Evolutionary conservation across 192 early-diverging fungal genomes (phyloP).

Genomic region (Entomortierella parvispora): DNA sequence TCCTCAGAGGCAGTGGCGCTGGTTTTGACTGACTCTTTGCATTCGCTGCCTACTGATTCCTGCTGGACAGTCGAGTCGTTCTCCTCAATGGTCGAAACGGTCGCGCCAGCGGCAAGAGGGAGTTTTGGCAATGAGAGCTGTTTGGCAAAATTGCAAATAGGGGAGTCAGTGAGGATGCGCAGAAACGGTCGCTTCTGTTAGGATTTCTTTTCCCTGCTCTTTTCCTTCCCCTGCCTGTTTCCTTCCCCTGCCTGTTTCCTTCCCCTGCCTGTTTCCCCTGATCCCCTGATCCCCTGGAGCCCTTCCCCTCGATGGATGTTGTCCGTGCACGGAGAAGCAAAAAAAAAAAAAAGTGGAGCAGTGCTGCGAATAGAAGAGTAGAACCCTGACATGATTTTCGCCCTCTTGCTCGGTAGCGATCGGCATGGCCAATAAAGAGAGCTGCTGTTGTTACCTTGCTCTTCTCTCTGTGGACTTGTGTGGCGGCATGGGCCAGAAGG

Average conservation of each 20-base stretch:
- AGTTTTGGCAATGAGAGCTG: slow-evolving; percentile 29
- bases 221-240: no score
- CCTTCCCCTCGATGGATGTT: no score
- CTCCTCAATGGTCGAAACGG: slow-evolving; percentile 31
- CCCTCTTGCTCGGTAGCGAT: no score
- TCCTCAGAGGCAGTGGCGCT: slow-evolving; percentile 5
- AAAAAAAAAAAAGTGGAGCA: no score
- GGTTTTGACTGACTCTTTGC: not conserved
- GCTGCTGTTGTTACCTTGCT: slow-evolving; percentile 41
- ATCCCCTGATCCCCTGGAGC: no score
- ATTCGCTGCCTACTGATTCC: not conserved
- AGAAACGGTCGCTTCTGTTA: slow-evolving; percentile 5
- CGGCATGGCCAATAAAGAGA: no score
- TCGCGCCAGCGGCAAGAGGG: slow-evolving; percentile 14
- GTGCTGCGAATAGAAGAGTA: no score
- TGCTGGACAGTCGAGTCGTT: not conserved
- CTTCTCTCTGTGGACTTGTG: slow-evolving; percentile 57
- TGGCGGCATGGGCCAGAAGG: slow-evolving; percentile 54
- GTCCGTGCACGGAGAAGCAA: no score
- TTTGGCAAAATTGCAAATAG: not conserved
- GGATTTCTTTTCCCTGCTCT: no score
- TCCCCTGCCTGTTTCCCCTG: no score
- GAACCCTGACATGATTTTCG: no score
- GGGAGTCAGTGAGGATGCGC: slow-evolving; percentile 21
- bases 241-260: no score